These are phyloP conservation scores for Lanmaoa rubissima DNA, from an alignment of 768 basidiomycete genomes.

Conservation along the genomic window DNA sequence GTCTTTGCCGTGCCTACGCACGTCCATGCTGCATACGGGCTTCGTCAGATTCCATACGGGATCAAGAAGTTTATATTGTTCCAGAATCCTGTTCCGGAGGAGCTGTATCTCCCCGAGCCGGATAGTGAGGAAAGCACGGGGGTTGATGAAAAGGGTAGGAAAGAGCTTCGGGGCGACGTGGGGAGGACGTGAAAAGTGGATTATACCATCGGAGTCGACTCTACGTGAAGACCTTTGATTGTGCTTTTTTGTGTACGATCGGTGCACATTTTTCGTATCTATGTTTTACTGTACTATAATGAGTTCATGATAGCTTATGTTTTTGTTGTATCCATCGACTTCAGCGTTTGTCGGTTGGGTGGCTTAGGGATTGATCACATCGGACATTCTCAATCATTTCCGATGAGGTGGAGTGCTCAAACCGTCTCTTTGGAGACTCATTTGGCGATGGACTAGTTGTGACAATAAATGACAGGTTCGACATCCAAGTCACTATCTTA, in stretches of 20 bases:
- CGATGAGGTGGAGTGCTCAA: not conserved
- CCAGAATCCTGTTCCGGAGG: slow-evolving; percentile 27
- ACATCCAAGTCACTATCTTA: too few relatives aligned
- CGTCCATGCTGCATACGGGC: slow-evolving; percentile 57
- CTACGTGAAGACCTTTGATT: not conserved
- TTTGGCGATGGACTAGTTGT: too few relatives aligned
- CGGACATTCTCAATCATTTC: too few relatives aligned
- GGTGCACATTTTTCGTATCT: not conserved
- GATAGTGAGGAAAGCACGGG: slow-evolving; percentile 20
- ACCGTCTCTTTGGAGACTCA: too few relatives aligned
- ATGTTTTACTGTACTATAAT: not conserved
- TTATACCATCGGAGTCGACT: not conserved
- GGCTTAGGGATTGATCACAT: too few relatives aligned
- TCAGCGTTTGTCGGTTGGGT: too few relatives aligned
- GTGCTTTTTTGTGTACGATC: not conserved
- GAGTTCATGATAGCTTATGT: not conserved
- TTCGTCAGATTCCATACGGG: slow-evolving; percentile 51
- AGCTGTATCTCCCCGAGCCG: slow-evolving; percentile 45
- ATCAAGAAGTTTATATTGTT: slow-evolving; percentile 49
- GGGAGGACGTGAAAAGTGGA: not conserved
- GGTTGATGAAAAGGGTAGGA: slow-evolving; percentile 9
- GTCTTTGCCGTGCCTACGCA: slow-evolving; percentile 56
- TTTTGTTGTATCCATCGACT: not conserved
- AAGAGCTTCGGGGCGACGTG: slow-evolving; percentile 12
- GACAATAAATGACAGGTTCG: too few relatives aligned